A percentile compares a stretch with the other conserved stretches of the same genome.
These are phyloP conservation scores for Botrytis pseudocinerea DNA, from an alignment of 2,329 filamentous ascomycete species.

Conservation along the genomic window DNA sequence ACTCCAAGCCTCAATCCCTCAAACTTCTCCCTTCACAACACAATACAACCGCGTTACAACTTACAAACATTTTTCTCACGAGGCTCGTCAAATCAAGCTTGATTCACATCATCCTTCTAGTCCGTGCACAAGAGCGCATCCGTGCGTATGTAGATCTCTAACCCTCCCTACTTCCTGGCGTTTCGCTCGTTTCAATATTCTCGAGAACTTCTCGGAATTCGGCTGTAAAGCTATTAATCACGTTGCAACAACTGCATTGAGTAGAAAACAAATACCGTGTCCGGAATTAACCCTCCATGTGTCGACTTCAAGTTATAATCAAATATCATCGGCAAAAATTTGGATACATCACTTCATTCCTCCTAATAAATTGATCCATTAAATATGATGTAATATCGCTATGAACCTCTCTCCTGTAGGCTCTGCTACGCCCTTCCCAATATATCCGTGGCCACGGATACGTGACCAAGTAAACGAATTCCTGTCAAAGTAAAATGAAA, in stretches of 20 bases:
- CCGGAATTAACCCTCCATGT: background rate
- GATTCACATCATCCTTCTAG: background rate
- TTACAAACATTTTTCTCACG: background rate
- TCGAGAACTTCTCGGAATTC: background rate
- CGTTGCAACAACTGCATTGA: background rate
- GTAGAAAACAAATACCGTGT: background rate
- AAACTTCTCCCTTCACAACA: background rate
- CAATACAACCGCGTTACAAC: background rate
- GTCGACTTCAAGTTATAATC: background rate
- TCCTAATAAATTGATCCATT: conserved; percentile 19
- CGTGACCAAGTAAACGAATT: conserved; percentile 9
- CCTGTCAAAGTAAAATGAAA: conserved; percentile 4
- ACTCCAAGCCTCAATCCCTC: too few relatives aligned
- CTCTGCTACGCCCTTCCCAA: conserved; percentile 11
- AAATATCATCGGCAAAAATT: background rate
- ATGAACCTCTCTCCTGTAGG: background rate
- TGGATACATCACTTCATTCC: background rate
- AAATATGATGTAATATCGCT: conserved; percentile 22
- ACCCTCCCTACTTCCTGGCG: background rate
- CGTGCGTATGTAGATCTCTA: background rate
- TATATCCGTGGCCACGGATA: background rate
- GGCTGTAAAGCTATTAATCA: background rate
- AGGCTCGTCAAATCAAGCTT: background rate
- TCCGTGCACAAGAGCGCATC: background rate
- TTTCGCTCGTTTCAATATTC: background rate